phyloP scores from a whole-genome alignment of 2,329 filamentous ascomycete genomes.

The Drechslerella dactyloides region DNA sequence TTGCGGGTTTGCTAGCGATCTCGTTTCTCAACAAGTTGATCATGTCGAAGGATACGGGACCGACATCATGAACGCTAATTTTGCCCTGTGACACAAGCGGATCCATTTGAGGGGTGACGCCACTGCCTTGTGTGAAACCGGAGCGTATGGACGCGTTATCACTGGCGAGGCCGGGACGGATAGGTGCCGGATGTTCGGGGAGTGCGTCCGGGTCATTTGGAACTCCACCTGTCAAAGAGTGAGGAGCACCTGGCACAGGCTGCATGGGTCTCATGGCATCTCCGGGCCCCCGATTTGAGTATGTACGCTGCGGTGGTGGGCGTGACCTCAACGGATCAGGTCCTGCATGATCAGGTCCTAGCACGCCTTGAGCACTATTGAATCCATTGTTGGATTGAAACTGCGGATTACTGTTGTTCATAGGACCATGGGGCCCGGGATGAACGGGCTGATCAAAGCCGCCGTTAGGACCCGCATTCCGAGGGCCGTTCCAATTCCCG shows the following conservation, averaged over 20 bases:
- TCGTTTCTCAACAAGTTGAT: constrained; percentile 45
- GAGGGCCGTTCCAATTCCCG: constrained; percentile 21
- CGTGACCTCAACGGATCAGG: constrained; percentile 10
- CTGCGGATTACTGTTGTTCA: not conserved
- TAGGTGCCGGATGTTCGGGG: constrained; percentile 68
- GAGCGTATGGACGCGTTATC: constrained; percentile 56
- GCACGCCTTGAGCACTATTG: not conserved
- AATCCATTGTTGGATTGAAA: constrained; percentile 4
- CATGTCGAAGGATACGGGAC: constrained; percentile 69
- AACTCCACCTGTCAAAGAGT: constrained; percentile 1
- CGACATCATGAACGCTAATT: constrained; percentile 53
- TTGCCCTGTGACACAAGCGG: constrained; percentile 45
- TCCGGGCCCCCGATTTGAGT: constrained; percentile 16
- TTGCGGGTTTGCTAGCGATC: constrained; percentile 63
- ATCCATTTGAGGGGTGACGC: constrained; percentile 55
- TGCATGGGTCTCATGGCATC: constrained; percentile 2
- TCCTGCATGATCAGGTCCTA: constrained; percentile 1
- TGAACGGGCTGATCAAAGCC: not conserved
- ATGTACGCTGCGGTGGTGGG: constrained; percentile 39
- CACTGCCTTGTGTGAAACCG: constrained; percentile 55
- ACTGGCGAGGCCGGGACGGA: constrained; percentile 66
- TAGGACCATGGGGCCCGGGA: not conserved
- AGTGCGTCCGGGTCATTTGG: constrained; percentile 60
- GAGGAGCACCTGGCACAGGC: not conserved
- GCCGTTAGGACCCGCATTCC: constrained; percentile 6